Evolutionary conservation across 108 stramenopile genomes (phyloP), one percentile per base, ranked within the genome.

Genomic region (Nannochloropsis gaditana): DNA sequence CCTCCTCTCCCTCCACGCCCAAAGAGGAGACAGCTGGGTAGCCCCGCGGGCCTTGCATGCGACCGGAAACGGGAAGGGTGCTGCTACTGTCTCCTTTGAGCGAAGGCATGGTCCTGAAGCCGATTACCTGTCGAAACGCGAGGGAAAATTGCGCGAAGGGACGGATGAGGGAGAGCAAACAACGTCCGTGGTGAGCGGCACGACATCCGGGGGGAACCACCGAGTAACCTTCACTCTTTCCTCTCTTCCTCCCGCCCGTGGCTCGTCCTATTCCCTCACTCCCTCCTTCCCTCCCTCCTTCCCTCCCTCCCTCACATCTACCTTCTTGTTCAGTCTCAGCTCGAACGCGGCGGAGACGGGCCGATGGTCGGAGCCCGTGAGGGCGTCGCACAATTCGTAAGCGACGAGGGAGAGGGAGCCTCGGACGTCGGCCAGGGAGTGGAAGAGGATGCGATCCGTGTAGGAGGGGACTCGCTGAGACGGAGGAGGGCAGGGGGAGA

Each of bases 361-460:
- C 11, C 47, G 47, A 50, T 50, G 47, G 47, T 50, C 47, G 47
- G 47, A 50, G 47, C 47, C 47, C 47, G 47, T 50, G 11, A 50
- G 11, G 47, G 47, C 47, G 15, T 50, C 47, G 47, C 47, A 50
- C 47, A 50, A 11, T 15, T 50, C 47, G 47, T 50, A 50, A 15
- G 47, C 47, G 11, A 50, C 11, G 47, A 50, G 47, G 15, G 47
- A 50, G 47, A 50, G 47, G 47, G 47, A 50, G 47, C 11, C 15
- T 0, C 47, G 47, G 0, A 50, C 47, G 47, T 50, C 47, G 11
- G 47, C 47, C 47, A 50, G 47, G 47, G 47, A 50, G 47, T 50
- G 47, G 47, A 50, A 50, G 47, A 50, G 47, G 47, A 50, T 50
- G 11, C 47, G 47, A 50, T 50, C 47, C 47, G 47, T 50, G 47